Evolutionary conservation across 148 eudicot species (phyloP), one percentile per base, ranked within the genome.

Genomic region (Linanthus parryae): DNA sequence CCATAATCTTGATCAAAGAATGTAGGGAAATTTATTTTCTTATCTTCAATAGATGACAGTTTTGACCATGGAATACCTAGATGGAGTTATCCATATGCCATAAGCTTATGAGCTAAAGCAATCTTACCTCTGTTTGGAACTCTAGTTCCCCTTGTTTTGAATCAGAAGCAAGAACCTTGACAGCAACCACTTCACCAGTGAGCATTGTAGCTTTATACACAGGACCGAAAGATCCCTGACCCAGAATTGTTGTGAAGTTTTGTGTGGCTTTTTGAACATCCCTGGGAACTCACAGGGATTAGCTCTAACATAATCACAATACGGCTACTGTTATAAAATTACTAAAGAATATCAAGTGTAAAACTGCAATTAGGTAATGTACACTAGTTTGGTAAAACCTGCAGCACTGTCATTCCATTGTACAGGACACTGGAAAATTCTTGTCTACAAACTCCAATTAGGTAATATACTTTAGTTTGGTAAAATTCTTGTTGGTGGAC

Each of bases 151-250:
- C 97, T 72, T 84, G 97, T 67, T 79, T 88, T 12, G 97, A 88
- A 67, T 88, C 80, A 44, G 78, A 74, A 56, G 86, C 97, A n/a
- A 88, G 80, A 65, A 79, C 82, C 69, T 88, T 88, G 37, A 88
- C 94, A 66, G 97, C 94, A 70, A 88, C 94, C 42, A 61, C 73
- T 73, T 79, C 94, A 39, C 94, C 97, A 62, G 84, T 71, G 42
- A 45, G 58, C 89, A 88, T 84, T 59, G 84, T 80, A 44, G 96
- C 96, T 73, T 71, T 88, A 59, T 88, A 88, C 40, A 88, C 96
- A 53, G 89, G 94, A 61, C 97, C 97, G 77, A 72, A 88, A 53
- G 97, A 86, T 44, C 97, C 97, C 52, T 84, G 86, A 24, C 97
- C 97, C 36, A 88, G 65, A 63, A 81, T 58, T 36, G 94, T 62